A percentile compares a stretch with the other conserved stretches of the same genome.
Evolutionary conservation across 2,329 filamentous ascomycete species (phyloP).

Genomic region (Sporothrix mexicana): DNA sequence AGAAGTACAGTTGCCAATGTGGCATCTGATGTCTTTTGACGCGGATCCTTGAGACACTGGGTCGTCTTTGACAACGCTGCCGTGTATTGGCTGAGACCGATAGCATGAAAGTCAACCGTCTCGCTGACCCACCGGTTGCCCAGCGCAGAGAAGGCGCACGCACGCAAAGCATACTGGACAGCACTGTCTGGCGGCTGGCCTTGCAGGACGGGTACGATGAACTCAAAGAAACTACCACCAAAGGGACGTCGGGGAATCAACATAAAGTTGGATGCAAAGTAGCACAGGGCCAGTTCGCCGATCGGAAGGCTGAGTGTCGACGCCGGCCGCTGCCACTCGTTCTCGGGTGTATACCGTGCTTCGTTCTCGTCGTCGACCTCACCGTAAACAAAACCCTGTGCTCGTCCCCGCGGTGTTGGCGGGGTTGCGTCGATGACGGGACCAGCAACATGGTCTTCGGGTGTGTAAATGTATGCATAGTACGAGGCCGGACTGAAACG

Average conservation of each 20-base stretch:
- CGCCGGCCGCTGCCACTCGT: neutral
- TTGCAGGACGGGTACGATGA: constrained; percentile 45
- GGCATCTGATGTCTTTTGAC: neutral
- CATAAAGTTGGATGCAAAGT: constrained; percentile 67
- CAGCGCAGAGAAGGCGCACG: neutral
- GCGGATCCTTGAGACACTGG: neutral
- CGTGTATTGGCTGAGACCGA: constrained; percentile 3
- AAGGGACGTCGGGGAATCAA: constrained; percentile 57
- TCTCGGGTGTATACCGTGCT: neutral
- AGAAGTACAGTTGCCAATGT: constrained; percentile 6
- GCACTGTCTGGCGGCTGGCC: neutral
- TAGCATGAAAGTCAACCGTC: neutral
- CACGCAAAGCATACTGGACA: neutral
- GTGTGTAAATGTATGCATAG: neutral
- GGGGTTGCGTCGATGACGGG: neutral
- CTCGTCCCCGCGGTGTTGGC: neutral
- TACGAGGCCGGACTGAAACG: neutral
- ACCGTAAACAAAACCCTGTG: neutral
- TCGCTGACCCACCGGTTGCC: constrained; percentile 22
- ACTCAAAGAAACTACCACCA: constrained; percentile 63
- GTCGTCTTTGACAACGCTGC: neutral
- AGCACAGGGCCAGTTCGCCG: constrained; percentile 62
- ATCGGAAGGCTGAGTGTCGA: constrained; percentile 53
- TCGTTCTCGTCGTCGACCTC: neutral
- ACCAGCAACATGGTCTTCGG: neutral